These are phyloP conservation scores for Bertia moriformis DNA, from an alignment of 2,329 filamentous ascomycete species.

Conservation along the genomic window DNA sequence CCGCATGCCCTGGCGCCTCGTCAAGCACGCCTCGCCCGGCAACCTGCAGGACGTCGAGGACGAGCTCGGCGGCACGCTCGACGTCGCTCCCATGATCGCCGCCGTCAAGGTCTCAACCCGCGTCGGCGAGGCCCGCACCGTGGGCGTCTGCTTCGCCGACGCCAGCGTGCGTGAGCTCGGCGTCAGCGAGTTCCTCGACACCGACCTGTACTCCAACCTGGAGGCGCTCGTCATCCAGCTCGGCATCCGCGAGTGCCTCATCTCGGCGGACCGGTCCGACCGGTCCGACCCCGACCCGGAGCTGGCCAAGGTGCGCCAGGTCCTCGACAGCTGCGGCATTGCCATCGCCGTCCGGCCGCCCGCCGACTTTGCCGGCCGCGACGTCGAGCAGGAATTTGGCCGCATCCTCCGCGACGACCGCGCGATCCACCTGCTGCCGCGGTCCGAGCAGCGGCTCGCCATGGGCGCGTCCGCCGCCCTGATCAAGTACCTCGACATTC, in stretches of 20 bases:
- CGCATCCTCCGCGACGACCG: conserved; percentile 77
- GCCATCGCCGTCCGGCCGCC: conserved; percentile 68
- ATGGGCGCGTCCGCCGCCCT: conserved; percentile 90
- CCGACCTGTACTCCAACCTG: conserved; percentile 95
- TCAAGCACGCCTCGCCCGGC: conserved; percentile 84
- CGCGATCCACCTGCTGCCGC: conserved; percentile 61
- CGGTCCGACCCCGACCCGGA: conserved; percentile 86
- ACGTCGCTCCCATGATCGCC: conserved; percentile 84
- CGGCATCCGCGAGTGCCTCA: conserved; percentile 80
- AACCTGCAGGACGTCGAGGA: conserved; percentile 96
- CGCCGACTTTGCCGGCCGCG: conserved; percentile 70
- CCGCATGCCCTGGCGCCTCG: conserved; percentile 85
- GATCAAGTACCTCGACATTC: conserved; percentile 82
- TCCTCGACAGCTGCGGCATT: conserved; percentile 83
- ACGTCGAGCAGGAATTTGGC: conserved; percentile 90
- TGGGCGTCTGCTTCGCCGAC: conserved; percentile 95
- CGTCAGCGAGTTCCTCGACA: conserved; percentile 97
- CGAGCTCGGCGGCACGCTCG: conserved; percentile 73
- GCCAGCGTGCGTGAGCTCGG: conserved; percentile 89
- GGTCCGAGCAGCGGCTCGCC: conserved; percentile 83
- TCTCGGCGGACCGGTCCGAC: conserved; percentile 64
- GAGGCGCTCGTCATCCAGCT: conserved; percentile 95
- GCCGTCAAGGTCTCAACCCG: conserved; percentile 88
- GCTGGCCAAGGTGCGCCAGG: conserved; percentile 69
- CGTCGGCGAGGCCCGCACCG: conserved; percentile 66